Conservation (phyloP, 2,329 filamentous ascomycete genomes). For the Hypoxylon sp. region DNA sequence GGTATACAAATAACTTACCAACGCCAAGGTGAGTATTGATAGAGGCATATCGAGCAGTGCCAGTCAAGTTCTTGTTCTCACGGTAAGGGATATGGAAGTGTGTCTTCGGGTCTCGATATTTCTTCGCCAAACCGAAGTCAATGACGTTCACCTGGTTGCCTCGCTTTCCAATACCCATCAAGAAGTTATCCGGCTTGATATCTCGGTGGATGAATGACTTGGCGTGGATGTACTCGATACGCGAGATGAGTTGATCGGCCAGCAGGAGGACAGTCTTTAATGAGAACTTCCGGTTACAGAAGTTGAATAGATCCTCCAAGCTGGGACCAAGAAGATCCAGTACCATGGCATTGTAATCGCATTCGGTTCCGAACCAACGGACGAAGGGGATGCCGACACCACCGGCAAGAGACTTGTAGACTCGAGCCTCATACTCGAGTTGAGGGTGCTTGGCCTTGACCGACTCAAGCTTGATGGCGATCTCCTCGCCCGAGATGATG, state of each 20-base stretch:
- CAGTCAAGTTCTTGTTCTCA: slow-evolving; percentile 99
- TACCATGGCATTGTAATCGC: slow-evolving; percentile 99
- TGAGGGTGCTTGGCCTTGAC: slow-evolving; percentile 99
- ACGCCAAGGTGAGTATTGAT: slow-evolving; percentile 99
- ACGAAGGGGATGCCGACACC: slow-evolving; percentile 99
- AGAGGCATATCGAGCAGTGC: slow-evolving; percentile 96
- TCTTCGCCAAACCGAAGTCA: slow-evolving; percentile 99
- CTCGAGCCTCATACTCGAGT: slow-evolving; percentile 97
- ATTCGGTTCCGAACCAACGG: slow-evolving; percentile 99
- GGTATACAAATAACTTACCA: slow-evolving; percentile 66
- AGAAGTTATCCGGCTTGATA: slow-evolving; percentile 99
- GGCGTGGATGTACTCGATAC: slow-evolving; percentile 99
- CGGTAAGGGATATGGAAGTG: slow-evolving; percentile 99
- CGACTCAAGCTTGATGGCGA: slow-evolving; percentile 99
- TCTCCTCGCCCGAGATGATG: slow-evolving; percentile 99
- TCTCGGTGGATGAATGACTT: slow-evolving; percentile 99
- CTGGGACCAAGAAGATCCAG: slow-evolving; percentile 95
- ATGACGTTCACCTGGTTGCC: slow-evolving; percentile 99
- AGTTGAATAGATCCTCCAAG: slow-evolving; percentile 99
- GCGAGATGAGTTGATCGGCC: slow-evolving; percentile 97
- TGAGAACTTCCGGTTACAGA: slow-evolving; percentile 99
- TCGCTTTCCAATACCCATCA: slow-evolving; percentile 99
- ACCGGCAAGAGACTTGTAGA: slow-evolving; percentile 90
- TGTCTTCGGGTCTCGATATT: slow-evolving; percentile 99
- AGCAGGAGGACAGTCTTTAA: slow-evolving; percentile 97